Conservation (phyloP, 139 green algal species). For the Dunaliella primolecta region DNA sequence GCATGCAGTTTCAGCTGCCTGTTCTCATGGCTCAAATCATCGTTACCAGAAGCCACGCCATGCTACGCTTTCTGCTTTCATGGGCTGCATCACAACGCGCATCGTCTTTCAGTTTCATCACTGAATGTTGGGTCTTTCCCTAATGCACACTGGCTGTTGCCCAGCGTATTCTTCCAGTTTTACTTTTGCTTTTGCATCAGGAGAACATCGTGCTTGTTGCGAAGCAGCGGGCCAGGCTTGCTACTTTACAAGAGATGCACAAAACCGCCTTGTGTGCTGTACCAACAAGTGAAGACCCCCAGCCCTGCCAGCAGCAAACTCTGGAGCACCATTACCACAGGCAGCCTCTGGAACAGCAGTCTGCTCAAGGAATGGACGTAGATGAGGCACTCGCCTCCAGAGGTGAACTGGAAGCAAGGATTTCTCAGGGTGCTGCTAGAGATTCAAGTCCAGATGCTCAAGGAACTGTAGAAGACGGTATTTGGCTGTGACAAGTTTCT, state of each 20-base stretch:
- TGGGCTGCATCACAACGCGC: not conserved
- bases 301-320: not conserved
- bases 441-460: not conserved
- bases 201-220: not conserved
- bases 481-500: not conserved
- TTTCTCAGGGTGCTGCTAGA: not conserved
- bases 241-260: not conserved
- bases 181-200: not conserved
- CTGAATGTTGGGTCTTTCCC: no score
- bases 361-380: not conserved
- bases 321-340: not conserved
- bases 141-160: no score
- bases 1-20: not conserved
- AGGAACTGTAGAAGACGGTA: not conserved
- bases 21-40: not conserved
- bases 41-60: not conserved
- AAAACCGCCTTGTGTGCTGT: not conserved
- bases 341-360: not conserved
- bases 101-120: no score
- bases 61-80: not conserved
- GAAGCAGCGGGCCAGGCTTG: not conserved
- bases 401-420: not conserved
- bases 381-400: not conserved
- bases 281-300: not conserved
- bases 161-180: not conserved